Evolutionary conservation across 192 early-diverging fungal species (phyloP).

Genomic region (Coemansia erecta): DNA sequence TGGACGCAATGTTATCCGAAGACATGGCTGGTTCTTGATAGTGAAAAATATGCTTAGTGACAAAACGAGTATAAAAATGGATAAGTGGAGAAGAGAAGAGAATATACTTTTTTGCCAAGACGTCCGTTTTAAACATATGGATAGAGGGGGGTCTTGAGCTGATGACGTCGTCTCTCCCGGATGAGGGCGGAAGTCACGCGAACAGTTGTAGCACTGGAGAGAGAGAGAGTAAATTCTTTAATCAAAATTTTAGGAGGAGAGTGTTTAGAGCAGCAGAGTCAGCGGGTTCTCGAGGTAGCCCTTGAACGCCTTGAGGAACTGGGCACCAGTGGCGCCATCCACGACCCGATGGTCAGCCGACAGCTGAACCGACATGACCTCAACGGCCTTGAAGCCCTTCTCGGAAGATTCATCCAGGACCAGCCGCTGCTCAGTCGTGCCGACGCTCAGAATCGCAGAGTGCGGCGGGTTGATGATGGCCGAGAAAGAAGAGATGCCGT

Average conservation of each 20-base stretch:
- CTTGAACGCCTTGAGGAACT: constrained; percentile 88
- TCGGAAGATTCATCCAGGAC: constrained; percentile 62
- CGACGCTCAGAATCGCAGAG: constrained; percentile 89
- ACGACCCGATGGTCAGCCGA: constrained; percentile 93
- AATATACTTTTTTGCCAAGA: neutral
- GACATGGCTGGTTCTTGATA: neutral
- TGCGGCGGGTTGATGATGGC: constrained; percentile 99
- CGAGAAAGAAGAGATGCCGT: constrained; percentile 88
- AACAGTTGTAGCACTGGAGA: too few relatives aligned
- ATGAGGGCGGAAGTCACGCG: too few relatives aligned
- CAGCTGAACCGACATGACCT: constrained; percentile 83
- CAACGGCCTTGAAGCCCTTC: constrained; percentile 67
- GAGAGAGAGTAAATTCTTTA: neutral
- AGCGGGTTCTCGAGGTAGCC: constrained; percentile 93
- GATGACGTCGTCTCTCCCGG: neutral
- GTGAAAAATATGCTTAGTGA: neutral
- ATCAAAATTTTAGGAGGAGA: neutral
- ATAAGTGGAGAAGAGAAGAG: constrained; percentile 1
- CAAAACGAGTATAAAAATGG: neutral
- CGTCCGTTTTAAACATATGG: neutral
- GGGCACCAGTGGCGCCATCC: constrained; percentile 90
- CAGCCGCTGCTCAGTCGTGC: constrained; percentile 75
- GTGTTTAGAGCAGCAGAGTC: constrained; percentile 81
- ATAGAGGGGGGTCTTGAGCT: neutral
- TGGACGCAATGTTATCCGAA: neutral